Conservation (phyloP, 495 filamentous ascomycete species). For the Podospora anserina region DNA sequence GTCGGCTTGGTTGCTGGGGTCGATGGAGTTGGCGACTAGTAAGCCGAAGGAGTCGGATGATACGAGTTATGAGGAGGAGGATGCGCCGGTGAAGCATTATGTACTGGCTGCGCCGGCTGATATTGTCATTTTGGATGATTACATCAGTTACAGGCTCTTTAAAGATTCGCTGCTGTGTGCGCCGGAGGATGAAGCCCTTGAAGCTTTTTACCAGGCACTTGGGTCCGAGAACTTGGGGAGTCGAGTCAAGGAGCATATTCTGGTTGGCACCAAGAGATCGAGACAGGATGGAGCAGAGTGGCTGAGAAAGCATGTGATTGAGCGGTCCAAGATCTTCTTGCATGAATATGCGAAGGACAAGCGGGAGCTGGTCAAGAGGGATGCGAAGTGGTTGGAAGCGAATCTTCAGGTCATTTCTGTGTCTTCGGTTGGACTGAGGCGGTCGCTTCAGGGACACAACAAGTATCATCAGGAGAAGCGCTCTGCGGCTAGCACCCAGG, state of each 20-base stretch:
- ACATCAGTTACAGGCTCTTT: constrained; percentile 79
- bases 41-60: constrained; percentile 38
- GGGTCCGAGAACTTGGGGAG: constrained; percentile 57
- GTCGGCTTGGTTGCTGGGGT: constrained; percentile 76
- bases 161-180: constrained; percentile 74
- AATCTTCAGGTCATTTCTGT: constrained; percentile 77
- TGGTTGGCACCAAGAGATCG: constrained; percentile 46
- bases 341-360: constrained; percentile 60
- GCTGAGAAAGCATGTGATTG: constrained; percentile 74
- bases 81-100: constrained; percentile 70
- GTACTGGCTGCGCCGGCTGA: constrained; percentile 64
- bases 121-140: constrained; percentile 82
- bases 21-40: constrained; percentile 61
- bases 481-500: constrained; percentile 55
- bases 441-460: constrained; percentile 64
- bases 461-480: constrained; percentile 65
- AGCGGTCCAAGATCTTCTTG: constrained; percentile 83
- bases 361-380: constrained; percentile 72
- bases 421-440: constrained; percentile 66
- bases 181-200: constrained; percentile 81
- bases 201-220: constrained; percentile 73
- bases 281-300: constrained; percentile 51
- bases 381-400: constrained; percentile 84
- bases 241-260: constrained; percentile 59
- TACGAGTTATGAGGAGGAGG: constrained; percentile 64